Evolutionary conservation across 495 filamentous ascomycete genomes (phyloP).

Genomic region (Elasticomyces elasticus): DNA sequence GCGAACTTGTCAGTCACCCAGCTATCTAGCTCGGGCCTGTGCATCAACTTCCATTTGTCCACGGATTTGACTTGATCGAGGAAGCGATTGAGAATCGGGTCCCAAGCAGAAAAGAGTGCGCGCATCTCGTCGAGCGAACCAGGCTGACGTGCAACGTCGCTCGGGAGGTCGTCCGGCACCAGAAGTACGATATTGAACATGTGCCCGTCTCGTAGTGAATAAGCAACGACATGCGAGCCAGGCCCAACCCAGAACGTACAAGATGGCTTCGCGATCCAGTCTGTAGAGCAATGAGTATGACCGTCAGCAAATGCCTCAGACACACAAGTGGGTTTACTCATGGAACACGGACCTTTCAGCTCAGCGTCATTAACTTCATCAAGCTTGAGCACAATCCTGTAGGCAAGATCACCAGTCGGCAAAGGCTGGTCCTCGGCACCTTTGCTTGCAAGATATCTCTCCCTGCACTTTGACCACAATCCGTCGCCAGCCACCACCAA

Average conservation of each 20-base stretch:
- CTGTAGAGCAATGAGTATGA: no score
- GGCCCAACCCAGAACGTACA: constrained; percentile 68
- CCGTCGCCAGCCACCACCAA: constrained; percentile 35
- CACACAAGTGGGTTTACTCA: no score
- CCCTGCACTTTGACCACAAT: constrained; percentile 30
- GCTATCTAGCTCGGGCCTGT: constrained; percentile 43
- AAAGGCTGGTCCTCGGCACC: constrained; percentile 22
- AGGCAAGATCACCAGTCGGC: constrained; percentile 59
- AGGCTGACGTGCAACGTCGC: constrained; percentile 42
- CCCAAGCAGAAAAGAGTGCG: constrained; percentile 49
- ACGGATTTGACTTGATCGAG: constrained; percentile 45
- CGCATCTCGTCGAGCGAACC: constrained; percentile 60
- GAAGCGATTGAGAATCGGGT: constrained; percentile 37
- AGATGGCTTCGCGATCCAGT: constrained; percentile 42
- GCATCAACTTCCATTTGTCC: constrained; percentile 57
- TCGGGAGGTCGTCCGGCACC: constrained; percentile 58
- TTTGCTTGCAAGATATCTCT: constrained; percentile 22
- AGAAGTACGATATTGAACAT: constrained; percentile 62
- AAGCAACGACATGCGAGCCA: constrained; percentile 52
- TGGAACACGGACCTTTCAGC: no score
- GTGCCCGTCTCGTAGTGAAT: constrained; percentile 49
- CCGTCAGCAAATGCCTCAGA: no score
- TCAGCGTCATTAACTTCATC: constrained; percentile 44
- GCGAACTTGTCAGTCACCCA: constrained; percentile 52
- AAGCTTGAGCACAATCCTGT: constrained; percentile 49